Evolutionary conservation across 1,284 basidiomycete species (phyloP).

Genomic region (Spongiforma sp.): DNA sequence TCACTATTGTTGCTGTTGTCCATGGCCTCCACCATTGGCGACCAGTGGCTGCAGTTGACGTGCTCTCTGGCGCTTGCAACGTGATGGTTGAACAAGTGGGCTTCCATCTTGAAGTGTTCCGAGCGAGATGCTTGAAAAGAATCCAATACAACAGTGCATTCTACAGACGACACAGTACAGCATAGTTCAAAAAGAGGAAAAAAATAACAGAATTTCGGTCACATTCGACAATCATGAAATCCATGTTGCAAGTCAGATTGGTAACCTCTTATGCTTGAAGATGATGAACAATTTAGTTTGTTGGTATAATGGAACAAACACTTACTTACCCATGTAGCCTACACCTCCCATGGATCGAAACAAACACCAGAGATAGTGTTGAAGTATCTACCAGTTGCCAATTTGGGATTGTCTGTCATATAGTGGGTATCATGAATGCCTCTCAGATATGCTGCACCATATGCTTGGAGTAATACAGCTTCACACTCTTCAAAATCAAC

Average conservation of each 20-base stretch:
- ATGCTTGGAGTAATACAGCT: not conserved
- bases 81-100: constrained; percentile 58
- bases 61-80: constrained; percentile 66
- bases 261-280: not conserved
- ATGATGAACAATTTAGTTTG: not conserved
- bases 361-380: not conserved
- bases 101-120: constrained; percentile 58
- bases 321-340: not conserved
- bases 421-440: not conserved
- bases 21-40: constrained; percentile 6
- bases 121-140: constrained; percentile 73
- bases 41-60: constrained; percentile 38
- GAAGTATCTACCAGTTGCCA: not conserved
- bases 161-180: not conserved
- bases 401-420: not conserved
- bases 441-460: not conserved
- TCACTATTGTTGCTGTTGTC: not conserved
- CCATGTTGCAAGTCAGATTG: too few species aligned
- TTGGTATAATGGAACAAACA: not conserved
- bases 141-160: not conserved
- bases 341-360: not conserved
- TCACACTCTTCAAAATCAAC: not conserved
- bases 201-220: not conserved
- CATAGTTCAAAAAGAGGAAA: not conserved
- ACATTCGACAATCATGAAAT: too few species aligned